phyloP scores from a whole-genome alignment of 2,329 filamentous ascomycete species.

The Colletotrichum viniferum region DNA sequence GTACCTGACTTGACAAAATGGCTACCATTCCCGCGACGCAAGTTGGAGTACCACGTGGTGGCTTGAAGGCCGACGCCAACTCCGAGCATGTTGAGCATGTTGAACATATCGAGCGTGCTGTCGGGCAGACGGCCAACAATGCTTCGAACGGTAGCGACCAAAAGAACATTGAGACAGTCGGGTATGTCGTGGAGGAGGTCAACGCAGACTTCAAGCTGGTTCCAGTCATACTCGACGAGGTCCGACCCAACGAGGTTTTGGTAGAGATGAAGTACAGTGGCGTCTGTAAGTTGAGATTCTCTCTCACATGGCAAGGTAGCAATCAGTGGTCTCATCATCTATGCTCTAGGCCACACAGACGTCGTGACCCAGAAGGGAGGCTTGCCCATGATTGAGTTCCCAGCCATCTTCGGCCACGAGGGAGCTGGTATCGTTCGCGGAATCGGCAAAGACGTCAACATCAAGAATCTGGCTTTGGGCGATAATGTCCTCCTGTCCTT shows the following conservation, averaged over 20 bases:
- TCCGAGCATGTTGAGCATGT: background rate
- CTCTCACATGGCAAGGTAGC: background rate
- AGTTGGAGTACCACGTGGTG: background rate
- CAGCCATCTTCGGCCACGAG: constrained; percentile 87
- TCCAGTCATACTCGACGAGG: constrained; percentile 5
- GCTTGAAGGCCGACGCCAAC: background rate
- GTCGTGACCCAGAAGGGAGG: constrained; percentile 32
- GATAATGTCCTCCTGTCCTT: constrained; percentile 90
- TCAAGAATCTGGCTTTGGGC: constrained; percentile 89
- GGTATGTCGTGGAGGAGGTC: constrained; percentile 5
- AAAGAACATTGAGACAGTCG: background rate
- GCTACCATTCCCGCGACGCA: background rate
- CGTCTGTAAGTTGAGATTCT: constrained; percentile 60
- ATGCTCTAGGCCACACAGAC: constrained; percentile 70
- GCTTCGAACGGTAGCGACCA: background rate
- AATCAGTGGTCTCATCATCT: background rate
- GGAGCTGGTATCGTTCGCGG: constrained; percentile 92
- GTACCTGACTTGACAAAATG: background rate
- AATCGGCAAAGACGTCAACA: constrained; percentile 91
- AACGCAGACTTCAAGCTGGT: constrained; percentile 1
- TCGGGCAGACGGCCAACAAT: background rate
- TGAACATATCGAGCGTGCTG: background rate
- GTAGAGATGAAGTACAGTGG: constrained; percentile 90
- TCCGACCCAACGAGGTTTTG: constrained; percentile 80
- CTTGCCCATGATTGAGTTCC: constrained; percentile 55